Percentiles rank a stretch among this genome's conserved stretches.
phyloP scores from a whole-genome alignment of 768 basidiomycete genomes.

The Macrolepiota fuliginosa region DNA sequence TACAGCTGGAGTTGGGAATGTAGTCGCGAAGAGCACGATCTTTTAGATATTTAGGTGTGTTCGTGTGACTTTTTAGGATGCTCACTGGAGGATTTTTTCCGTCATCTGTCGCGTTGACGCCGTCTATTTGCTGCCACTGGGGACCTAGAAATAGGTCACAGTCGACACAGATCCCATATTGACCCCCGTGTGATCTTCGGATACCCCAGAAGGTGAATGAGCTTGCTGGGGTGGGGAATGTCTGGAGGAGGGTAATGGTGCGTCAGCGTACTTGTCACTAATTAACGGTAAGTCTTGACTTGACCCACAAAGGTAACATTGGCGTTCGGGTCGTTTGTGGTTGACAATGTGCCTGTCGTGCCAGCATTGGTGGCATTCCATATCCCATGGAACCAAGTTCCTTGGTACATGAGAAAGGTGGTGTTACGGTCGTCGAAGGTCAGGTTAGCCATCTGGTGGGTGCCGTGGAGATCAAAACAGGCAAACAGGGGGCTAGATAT shows the following conservation, averaged over 20 bases:
- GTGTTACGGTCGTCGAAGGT: background rate
- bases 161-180: background rate
- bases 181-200: background rate
- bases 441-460: too few relatives aligned
- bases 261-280: background rate
- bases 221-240: background rate
- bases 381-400: background rate
- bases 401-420: background rate
- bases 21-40: background rate
- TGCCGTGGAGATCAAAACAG: too few relatives aligned
- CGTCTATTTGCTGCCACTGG: background rate
- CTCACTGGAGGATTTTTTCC: background rate
- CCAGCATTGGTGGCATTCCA: background rate
- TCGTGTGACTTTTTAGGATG: too few relatives aligned
- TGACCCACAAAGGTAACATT: background rate
- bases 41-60: background rate
- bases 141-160: background rate
- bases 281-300: background rate
- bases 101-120: background rate
- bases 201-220: background rate
- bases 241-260: background rate
- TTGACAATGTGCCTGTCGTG: background rate
- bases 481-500: too few relatives aligned
- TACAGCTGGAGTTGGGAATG: background rate
- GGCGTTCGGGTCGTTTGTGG: background rate